Evolutionary conservation across 352 stramenopile species (phyloP).

Genomic region (Phytophthora capsici): DNA sequence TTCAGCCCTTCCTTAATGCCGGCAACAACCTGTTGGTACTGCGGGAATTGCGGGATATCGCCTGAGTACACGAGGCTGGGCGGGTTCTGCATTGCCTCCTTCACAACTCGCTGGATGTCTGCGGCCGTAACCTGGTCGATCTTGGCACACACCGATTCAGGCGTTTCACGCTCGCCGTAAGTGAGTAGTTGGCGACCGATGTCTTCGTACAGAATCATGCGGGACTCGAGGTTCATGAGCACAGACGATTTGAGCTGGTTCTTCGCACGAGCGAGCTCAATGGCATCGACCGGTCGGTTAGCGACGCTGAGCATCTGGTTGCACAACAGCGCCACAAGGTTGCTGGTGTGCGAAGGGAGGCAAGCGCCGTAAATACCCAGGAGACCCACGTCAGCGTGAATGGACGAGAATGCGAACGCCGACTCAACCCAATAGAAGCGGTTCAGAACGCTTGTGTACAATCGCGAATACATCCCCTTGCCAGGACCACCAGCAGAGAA

Average conservation of each 20-base stretch:
- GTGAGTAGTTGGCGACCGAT: constrained; percentile 98
- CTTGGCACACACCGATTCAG: constrained; percentile 86
- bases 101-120: constrained; percentile 85
- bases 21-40: constrained; percentile 83
- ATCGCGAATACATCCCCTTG: constrained; percentile 99
- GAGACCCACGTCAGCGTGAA: constrained; percentile 95
- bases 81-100: constrained; percentile 73
- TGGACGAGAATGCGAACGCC: constrained; percentile 97
- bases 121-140: constrained; percentile 89
- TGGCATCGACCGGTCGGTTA: constrained; percentile 68
- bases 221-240: constrained; percentile 98
- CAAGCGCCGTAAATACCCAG: constrained; percentile 95
- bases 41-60: constrained; percentile 77
- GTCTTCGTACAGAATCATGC: constrained; percentile 99
- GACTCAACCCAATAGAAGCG: constrained; percentile 98
- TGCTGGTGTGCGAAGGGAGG: constrained; percentile 83
- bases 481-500: constrained; percentile 99
- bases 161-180: constrained; percentile 93
- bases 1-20: constrained; percentile 76
- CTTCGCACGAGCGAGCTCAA: constrained; percentile 95
- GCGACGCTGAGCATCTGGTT: constrained; percentile 94
- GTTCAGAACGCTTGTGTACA: constrained; percentile 99
- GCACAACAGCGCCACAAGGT: constrained; percentile 93
- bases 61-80: constrained; percentile 88
- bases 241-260: constrained; percentile 99